phyloP scores from a whole-genome alignment of 2,329 filamentous ascomycete genomes.

The Fusarium sambucinum region DNA sequence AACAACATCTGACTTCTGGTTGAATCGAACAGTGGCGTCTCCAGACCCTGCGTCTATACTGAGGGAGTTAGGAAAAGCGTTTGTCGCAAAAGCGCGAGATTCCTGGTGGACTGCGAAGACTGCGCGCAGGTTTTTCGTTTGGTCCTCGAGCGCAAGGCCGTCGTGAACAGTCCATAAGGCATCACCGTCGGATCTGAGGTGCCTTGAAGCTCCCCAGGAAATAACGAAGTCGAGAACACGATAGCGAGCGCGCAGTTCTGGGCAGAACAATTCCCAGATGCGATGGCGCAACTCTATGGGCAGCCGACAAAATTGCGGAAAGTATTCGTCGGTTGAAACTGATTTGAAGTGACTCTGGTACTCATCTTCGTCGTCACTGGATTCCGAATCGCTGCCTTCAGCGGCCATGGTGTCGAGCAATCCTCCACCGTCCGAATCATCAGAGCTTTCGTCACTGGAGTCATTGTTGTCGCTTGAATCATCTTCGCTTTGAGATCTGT shows the following conservation, averaged over 20 bases:
- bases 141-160: constrained; percentile 42
- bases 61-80: constrained; percentile 51
- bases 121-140: constrained; percentile 48
- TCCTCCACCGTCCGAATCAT: constrained; percentile 41
- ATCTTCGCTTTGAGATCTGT: neutral
- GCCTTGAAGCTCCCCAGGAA: constrained; percentile 18
- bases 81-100: constrained; percentile 52
- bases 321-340: constrained; percentile 9
- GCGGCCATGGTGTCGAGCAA: constrained; percentile 45
- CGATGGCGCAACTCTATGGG: constrained; percentile 50
- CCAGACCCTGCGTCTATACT: constrained; percentile 44
- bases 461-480: constrained; percentile 11
- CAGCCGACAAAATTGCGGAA: constrained; percentile 48
- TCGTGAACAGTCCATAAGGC: constrained; percentile 40
- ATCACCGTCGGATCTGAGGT: constrained; percentile 10
- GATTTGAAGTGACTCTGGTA: neutral
- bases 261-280: constrained; percentile 52
- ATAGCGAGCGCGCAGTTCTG: constrained; percentile 45
- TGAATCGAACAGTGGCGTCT: constrained; percentile 49
- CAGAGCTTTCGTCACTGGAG: constrained; percentile 30
- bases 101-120: constrained; percentile 54
- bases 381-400: constrained; percentile 41
- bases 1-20: constrained; percentile 51
- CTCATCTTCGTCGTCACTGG: constrained; percentile 16
- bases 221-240: constrained; percentile 50